Evolutionary conservation across 129 eudicot species (phyloP).

Genomic region (Deinandra increscens): DNA sequence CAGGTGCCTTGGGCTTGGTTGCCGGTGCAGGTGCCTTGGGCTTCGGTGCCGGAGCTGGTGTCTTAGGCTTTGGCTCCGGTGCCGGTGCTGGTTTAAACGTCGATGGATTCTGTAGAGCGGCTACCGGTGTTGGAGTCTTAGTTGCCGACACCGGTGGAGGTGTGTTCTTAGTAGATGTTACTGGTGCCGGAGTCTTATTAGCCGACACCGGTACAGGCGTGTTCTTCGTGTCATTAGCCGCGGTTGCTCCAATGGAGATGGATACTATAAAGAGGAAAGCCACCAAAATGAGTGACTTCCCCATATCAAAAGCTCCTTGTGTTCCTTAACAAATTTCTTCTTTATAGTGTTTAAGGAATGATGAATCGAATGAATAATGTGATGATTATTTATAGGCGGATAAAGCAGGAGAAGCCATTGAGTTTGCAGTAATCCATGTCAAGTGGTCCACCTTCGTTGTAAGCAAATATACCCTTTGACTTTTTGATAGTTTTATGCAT

Average conservation of each 20-base stretch:
- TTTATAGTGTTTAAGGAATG: neutral
- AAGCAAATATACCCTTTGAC: constrained; percentile 16
- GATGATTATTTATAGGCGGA: constrained; percentile 15
- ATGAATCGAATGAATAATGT: neutral
- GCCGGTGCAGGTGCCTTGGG: neutral
- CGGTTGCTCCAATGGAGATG: constrained; percentile 34
- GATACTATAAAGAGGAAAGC: constrained; percentile 39
- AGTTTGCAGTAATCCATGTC: constrained; percentile 28
- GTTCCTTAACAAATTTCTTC: no score
- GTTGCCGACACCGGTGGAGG: constrained; percentile 9
- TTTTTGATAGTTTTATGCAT: neutral
- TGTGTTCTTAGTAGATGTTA: no score
- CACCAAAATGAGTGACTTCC: constrained; percentile 40
- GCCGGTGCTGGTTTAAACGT: neutral
- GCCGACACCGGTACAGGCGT: neutral
- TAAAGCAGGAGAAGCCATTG: constrained; percentile 22
- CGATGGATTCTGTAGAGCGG: neutral
- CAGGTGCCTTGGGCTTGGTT: neutral
- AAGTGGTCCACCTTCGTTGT: constrained; percentile 15
- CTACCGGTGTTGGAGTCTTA: neutral
- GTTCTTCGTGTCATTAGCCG: constrained; percentile 26
- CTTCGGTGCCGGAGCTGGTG: neutral
- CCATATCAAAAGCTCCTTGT: constrained; percentile 18
- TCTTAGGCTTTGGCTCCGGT: constrained; percentile 4
- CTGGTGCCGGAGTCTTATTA: neutral